Conservation (phyloP, 164 flowering plant species). For the Akebia trifoliata region DNA sequence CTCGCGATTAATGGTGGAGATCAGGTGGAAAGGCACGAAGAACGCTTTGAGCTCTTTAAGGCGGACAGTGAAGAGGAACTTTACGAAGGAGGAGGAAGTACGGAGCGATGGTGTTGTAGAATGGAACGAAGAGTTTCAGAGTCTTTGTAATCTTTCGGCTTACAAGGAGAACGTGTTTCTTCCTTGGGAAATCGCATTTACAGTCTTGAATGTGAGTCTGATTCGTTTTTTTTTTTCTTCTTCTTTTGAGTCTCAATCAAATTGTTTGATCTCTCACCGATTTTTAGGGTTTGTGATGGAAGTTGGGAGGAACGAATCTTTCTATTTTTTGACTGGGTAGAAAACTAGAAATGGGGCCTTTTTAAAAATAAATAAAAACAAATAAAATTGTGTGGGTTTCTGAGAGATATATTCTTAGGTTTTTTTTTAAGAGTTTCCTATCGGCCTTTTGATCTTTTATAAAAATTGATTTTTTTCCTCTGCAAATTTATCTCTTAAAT, state of each 20-base stretch:
- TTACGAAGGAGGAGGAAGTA: constrained; percentile 52
- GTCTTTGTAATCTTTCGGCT: constrained; percentile 49
- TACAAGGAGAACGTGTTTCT: constrained; percentile 58
- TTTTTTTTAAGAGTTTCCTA: too few relatives aligned
- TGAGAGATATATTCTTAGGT: too few relatives aligned
- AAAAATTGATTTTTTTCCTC: too few relatives aligned
- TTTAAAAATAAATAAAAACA: too few relatives aligned
- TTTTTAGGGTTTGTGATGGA: constrained; percentile 2
- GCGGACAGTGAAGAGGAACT: constrained; percentile 66
- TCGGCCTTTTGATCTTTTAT: too few relatives aligned
- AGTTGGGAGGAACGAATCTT: too few relatives aligned
- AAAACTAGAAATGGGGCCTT: too few relatives aligned
- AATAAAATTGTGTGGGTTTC: too few relatives aligned
- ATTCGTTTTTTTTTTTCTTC: constrained; percentile 1
- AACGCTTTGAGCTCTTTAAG: constrained; percentile 52
- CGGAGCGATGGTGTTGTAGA: constrained; percentile 40
- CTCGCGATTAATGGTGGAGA: constrained; percentile 56
- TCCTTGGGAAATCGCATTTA: constrained; percentile 88
- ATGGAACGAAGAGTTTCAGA: constrained; percentile 90
- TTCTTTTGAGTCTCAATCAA: background rate
- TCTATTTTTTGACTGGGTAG: too few relatives aligned
- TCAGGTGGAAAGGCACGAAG: constrained; percentile 85
- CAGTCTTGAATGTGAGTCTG: constrained; percentile 66
- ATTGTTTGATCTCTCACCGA: background rate
- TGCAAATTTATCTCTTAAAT: too few relatives aligned